phyloP scores from a whole-genome alignment of 2,329 filamentous ascomycete species.

The Cercospora berteroae region DNA sequence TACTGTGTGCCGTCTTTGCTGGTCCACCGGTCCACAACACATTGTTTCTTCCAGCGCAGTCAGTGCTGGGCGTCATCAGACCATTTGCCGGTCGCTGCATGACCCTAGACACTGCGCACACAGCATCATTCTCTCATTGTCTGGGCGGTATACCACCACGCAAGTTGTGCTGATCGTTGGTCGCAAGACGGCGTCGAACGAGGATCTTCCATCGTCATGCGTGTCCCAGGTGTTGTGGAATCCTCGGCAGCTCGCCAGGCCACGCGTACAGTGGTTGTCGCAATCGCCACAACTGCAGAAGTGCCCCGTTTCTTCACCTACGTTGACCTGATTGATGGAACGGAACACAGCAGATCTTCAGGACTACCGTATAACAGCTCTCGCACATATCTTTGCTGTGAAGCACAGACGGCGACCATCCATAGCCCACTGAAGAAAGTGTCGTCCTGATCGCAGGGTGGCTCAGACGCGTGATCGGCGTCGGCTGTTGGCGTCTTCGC shows the following conservation, averaged over 20 bases:
- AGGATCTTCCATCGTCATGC: not conserved
- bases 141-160: not conserved
- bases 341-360: not conserved
- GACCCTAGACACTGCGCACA: not conserved
- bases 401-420: not conserved
- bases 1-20: not conserved
- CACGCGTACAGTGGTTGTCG: not conserved
- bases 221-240: not conserved
- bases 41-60: not conserved
- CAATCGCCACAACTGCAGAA: not conserved
- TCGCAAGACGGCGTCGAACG: not conserved
- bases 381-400: not conserved
- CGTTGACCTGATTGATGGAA: not conserved
- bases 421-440: not conserved
- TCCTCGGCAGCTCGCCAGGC: not conserved
- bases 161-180: not conserved
- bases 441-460: not conserved
- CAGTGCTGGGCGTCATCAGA: not conserved
- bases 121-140: not conserved
- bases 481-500: not conserved
- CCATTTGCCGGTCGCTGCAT: not conserved
- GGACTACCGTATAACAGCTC: not conserved
- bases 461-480: not conserved
- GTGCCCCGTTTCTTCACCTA: not conserved
- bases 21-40: not conserved